A percentile compares a stretch with the other conserved stretches of the same genome.
These are phyloP conservation scores for Oryza meridionalis DNA, from an alignment of 176 grass and related monocot genomes.

Conservation along the genomic window DNA sequence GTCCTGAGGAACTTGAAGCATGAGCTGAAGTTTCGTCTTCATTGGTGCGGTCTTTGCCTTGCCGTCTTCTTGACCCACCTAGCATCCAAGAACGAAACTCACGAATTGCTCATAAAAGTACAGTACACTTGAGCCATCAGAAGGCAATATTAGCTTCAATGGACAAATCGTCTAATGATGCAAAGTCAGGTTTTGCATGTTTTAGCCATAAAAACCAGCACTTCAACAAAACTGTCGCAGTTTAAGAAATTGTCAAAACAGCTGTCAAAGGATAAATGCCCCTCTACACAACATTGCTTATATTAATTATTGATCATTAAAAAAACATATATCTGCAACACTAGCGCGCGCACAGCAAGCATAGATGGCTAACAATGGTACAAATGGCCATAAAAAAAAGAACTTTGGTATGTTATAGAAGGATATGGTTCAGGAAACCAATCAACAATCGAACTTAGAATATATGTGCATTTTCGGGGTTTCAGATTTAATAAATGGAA, in stretches of 20 bases:
- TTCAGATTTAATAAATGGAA: background rate
- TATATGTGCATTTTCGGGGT: conserved; percentile 1
- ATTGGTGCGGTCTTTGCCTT: conserved; percentile 73
- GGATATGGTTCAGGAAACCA: background rate
- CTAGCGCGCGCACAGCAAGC: background rate
- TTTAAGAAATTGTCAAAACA: background rate
- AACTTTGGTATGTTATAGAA: background rate
- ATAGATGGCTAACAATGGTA: background rate
- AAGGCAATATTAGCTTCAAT: background rate
- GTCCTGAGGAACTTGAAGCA: conserved; percentile 85
- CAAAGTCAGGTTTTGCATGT: background rate
- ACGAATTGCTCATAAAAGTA: conserved; percentile 15
- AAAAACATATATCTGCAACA: background rate
- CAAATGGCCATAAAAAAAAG: background rate
- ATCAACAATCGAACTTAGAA: background rate
- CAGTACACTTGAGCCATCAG: background rate
- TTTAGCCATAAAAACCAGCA: background rate
- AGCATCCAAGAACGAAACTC: conserved; percentile 39
- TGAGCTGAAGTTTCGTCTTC: conserved; percentile 82
- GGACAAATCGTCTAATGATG: background rate
- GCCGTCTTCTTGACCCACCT: conserved; percentile 85
- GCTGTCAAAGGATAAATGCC: background rate
- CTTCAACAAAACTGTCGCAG: background rate
- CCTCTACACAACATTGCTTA: background rate
- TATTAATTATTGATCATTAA: conserved; percentile 22